These are phyloP conservation scores for Didymella lethalis DNA, from an alignment of 2,329 filamentous ascomycete species.

Conservation along the genomic window DNA sequence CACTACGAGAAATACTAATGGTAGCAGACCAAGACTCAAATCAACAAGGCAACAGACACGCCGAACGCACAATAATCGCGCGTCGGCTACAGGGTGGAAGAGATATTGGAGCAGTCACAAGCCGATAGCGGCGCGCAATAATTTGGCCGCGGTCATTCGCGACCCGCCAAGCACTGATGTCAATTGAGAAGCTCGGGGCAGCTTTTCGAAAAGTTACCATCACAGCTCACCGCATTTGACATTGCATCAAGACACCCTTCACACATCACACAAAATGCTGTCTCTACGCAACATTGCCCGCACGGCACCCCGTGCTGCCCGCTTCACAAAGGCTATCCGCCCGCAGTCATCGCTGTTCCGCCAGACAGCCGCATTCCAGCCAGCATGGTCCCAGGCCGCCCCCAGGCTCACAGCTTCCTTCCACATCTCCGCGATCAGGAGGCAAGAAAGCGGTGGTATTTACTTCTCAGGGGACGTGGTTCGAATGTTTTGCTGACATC, in stretches of 20 bases:
- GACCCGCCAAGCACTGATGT: slow-evolving; percentile 28
- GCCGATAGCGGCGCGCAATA: slow-evolving; percentile 25
- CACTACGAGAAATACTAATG: background rate
- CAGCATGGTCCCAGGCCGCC: slow-evolving; percentile 42
- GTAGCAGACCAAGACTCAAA: background rate
- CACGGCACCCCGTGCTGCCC: slow-evolving; percentile 54
- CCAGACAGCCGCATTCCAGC: slow-evolving; percentile 44
- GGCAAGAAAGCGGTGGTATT: slow-evolving; percentile 45
- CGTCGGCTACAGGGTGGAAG: background rate
- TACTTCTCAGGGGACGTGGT: background rate
- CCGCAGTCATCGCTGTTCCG: slow-evolving; percentile 47
- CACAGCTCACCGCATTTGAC: slow-evolving; percentile 7
- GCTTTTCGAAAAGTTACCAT: slow-evolving; percentile 36
- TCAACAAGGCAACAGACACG: background rate
- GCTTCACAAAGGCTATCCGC: slow-evolving; percentile 51
- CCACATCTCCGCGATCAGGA: slow-evolving; percentile 52
- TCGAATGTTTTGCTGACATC: slow-evolving; percentile 22
- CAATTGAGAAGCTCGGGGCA: slow-evolving; percentile 22
- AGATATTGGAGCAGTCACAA: slow-evolving; percentile 2
- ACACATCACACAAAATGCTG: slow-evolving; percentile 49
- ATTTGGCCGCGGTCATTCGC: slow-evolving; percentile 21
- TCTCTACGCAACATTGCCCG: slow-evolving; percentile 57
- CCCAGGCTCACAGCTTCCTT: slow-evolving; percentile 52
- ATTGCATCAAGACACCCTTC: slow-evolving; percentile 15
- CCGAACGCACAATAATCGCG: background rate